These are phyloP conservation scores for Tarenaya hassleriana DNA, from an alignment of 345 rosid species.

Conservation along the genomic window DNA sequence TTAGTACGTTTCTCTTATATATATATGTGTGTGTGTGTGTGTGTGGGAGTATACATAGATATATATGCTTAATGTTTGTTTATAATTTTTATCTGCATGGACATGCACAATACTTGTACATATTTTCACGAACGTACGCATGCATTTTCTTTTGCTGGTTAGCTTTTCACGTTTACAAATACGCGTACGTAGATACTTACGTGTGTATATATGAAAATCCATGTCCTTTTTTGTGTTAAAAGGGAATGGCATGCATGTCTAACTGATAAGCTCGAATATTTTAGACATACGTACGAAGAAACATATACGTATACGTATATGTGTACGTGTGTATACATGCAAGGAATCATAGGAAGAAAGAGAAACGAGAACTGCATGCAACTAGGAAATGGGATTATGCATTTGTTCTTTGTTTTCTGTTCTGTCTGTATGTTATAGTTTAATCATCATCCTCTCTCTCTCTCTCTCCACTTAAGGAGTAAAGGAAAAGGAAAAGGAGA, in stretches of 20 bases:
- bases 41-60: neutral
- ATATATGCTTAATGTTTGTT: too few relatives aligned
- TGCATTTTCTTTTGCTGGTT: neutral
- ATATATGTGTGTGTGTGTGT: too few relatives aligned
- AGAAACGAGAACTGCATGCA: conserved; percentile 20
- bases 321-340: neutral
- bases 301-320: neutral
- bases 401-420: conserved; percentile 19
- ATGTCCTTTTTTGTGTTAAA: too few relatives aligned
- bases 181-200: too few relatives aligned
- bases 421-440: conserved; percentile 34
- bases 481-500: too few relatives aligned
- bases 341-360: conserved; percentile 31
- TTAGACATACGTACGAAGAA: neutral
- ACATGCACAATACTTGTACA: neutral
- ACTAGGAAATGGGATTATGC: neutral
- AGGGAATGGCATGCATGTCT: too few relatives aligned
- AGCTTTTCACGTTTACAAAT: neutral
- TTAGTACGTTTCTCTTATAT: neutral
- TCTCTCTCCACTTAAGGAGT: too few relatives aligned
- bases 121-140: neutral
- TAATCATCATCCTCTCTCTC: conserved; percentile 34
- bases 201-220: too few relatives aligned
- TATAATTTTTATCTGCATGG: neutral
- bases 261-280: too few relatives aligned